These are phyloP conservation scores for Backusella westeae DNA, from an alignment of 192 early-diverging fungal genomes.

Conservation along the genomic window DNA sequence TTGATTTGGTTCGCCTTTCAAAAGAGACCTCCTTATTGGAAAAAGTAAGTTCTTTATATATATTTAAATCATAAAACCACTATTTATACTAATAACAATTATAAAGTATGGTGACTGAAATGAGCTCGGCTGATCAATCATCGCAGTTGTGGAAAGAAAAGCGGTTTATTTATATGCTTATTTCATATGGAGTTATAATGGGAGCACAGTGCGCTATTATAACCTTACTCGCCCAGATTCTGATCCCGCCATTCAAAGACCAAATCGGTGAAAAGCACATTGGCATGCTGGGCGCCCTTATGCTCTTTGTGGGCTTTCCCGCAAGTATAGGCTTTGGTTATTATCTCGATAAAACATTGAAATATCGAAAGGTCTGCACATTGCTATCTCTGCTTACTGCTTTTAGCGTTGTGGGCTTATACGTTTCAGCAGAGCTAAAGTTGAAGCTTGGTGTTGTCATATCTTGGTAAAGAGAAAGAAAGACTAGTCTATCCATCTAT, in stretches of 20 bases:
- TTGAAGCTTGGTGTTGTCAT: slow-evolving; percentile 16
- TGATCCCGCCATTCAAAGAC: slow-evolving; percentile 36
- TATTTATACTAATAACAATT: neutral
- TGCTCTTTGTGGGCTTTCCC: slow-evolving; percentile 34
- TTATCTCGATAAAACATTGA: slow-evolving; percentile 31
- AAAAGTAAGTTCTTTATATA: neutral
- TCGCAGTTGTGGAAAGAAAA: slow-evolving; percentile 18
- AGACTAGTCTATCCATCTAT: neutral
- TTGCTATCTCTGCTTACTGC: slow-evolving; percentile 22
- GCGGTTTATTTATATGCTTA: slow-evolving; percentile 31
- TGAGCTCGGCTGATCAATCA: slow-evolving; percentile 10
- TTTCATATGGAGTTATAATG: slow-evolving; percentile 35
- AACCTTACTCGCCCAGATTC: slow-evolving; percentile 40
- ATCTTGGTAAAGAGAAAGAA: slow-evolving; percentile 30
- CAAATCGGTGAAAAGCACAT: slow-evolving; percentile 21
- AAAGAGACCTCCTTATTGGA: slow-evolving; percentile 9
- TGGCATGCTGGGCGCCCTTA: slow-evolving; percentile 31
- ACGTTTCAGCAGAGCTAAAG: slow-evolving; percentile 15
- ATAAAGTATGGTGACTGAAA: slow-evolving; percentile 8
- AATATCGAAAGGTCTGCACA: slow-evolving; percentile 27
- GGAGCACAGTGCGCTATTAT: slow-evolving; percentile 40
- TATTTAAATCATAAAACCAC: neutral
- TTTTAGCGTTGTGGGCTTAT: slow-evolving; percentile 20
- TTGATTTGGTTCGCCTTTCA: slow-evolving; percentile 22
- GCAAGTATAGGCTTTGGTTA: slow-evolving; percentile 35